Base-by-base conservation (phyloP, 768 basidiomycete genomes). In the Gymnopilus dilepis region DNA sequence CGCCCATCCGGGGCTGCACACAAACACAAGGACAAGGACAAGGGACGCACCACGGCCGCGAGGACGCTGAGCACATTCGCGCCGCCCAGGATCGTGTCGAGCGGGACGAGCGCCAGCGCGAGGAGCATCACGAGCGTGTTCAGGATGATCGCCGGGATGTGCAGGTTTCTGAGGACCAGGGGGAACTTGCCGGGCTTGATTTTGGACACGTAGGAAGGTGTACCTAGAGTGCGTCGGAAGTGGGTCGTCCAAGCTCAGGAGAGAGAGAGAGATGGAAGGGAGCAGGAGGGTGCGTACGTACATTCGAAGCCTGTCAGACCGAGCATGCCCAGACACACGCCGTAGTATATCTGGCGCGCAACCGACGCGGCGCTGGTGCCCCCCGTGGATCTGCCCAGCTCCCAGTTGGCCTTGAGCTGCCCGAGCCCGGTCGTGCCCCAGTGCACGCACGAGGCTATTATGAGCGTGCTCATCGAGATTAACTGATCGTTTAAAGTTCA, bases 301-400 rank as follows among this genome's bases (percentile, higher is more conserved):
- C 88, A 88, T 80, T 88, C 86, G 67, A 87, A 86, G 7, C 88
- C 90, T 1, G 91, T 91, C 34, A 91, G 77, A 0, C 89, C 89
- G 1, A 93, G 76, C 78, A 91, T 87, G 0, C 87, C 84, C 3
- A 93, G 76, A 65, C 89, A 91, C 26, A 89, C 77, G 0, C 91
- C 91, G 61, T 86, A 77, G 70, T 85, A 92, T 7, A 87, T 74
- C 41, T 89, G 81, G 22, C 70, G 77, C 0, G 78, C 69, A 30
- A 84, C 69, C 3, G 67, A 69, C 3, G 63, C 54, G 0, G 75
- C 59, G 48, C 65, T 67, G 3, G 79, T 74, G n/a, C 69, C 48
- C 48, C 73, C 65, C 28, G 67, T 62, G 2, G 67, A 62, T 79
- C 78, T 34, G 22, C 72, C 73, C 17, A 60, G 56, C 3, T 70